Evolutionary conservation across 2,329 filamentous ascomycete genomes (phyloP).

Genomic region (Cladophialophora yegresii): DNA sequence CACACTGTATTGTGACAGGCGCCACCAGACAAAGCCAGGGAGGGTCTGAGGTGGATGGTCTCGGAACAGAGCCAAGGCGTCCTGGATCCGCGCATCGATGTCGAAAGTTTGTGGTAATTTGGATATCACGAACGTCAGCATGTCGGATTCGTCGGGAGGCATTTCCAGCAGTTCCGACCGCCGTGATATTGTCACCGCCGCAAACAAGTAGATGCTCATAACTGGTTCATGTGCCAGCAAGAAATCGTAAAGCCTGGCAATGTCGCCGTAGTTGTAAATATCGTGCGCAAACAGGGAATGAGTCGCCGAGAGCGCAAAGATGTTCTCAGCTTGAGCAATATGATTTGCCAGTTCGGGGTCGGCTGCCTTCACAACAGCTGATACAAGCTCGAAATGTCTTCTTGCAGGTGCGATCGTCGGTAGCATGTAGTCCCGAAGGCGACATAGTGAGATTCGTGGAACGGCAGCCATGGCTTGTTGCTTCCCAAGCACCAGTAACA

Average conservation of each 20-base stretch:
- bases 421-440: conserved; percentile 97
- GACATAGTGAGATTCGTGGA: conserved; percentile 79
- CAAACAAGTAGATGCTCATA: conserved; percentile 88
- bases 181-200: conserved; percentile 78
- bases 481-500: conserved; percentile 78
- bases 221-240: conserved; percentile 84
- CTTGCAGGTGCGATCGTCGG: conserved; percentile 79
- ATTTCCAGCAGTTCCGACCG: conserved; percentile 83
- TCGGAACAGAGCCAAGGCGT: conserved; percentile 65
- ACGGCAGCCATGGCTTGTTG: conserved; percentile 64
- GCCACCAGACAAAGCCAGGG: conserved; percentile 64
- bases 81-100: conserved; percentile 72
- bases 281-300: conserved; percentile 97
- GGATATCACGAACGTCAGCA: conserved; percentile 84
- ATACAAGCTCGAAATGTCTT: conserved; percentile 82
- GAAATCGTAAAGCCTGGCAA: conserved; percentile 88
- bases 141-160: conserved; percentile 80
- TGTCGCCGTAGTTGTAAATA: conserved; percentile 84
- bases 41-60: conserved; percentile 71
- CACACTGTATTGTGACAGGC: conserved; percentile 73
- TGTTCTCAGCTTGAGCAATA: conserved; percentile 77
- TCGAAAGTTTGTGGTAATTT: conserved; percentile 81
- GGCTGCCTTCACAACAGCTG: conserved; percentile 71
- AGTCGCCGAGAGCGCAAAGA: conserved; percentile 89
- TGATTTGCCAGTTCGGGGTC: conserved; percentile 73